Evolutionary conservation across 805 yeast species (phyloP).

Genomic region (Spencermartinsiella europaea): DNA sequence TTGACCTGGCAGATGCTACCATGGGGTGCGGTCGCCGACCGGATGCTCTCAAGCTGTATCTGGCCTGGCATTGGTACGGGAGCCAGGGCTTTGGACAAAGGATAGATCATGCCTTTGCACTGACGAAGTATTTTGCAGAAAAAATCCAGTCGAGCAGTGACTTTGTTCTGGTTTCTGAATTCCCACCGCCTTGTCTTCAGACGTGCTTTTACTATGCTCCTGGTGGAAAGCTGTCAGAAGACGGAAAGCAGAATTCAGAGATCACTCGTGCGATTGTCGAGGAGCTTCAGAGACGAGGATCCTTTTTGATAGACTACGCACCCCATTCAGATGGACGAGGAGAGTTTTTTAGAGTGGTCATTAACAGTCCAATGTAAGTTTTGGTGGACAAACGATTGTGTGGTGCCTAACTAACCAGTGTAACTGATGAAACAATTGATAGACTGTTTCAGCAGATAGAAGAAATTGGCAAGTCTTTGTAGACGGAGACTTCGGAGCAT

Average conservation of each 20-base stretch:
- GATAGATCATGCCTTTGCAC: constrained; percentile 65
- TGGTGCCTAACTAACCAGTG: constrained; percentile 23
- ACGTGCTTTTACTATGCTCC: constrained; percentile 76
- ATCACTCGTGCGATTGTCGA: constrained; percentile 59
- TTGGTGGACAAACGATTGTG: too few relatives aligned
- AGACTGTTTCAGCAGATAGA: constrained; percentile 39
- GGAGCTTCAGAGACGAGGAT: constrained; percentile 55
- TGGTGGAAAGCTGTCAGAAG: constrained; percentile 26
- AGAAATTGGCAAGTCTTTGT: constrained; percentile 28
- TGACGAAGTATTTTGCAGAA: constrained; percentile 57
- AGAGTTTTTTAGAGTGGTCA: constrained; percentile 80
- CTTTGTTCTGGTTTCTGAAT: constrained; percentile 51
- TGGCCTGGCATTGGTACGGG: constrained; percentile 82
- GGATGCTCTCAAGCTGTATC: constrained; percentile 70
- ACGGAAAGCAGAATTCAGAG: constrained; percentile 41
- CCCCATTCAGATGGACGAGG: constrained; percentile 57
- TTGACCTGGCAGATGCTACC: constrained; percentile 81
- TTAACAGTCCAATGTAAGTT: constrained; percentile 56
- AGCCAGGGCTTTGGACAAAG: constrained; percentile 55
- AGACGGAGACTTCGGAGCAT: neutral
- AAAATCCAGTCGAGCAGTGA: constrained; percentile 37
- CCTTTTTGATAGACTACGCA: constrained; percentile 71
- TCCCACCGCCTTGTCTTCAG: constrained; percentile 73
- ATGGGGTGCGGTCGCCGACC: constrained; percentile 90
- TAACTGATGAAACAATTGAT: constrained; percentile 42